A percentile compares a stretch with the other conserved stretches of the same genome.
phyloP scores from a whole-genome alignment of 2,329 filamentous ascomycete genomes.

The Gyromitra esculenta region DNA sequence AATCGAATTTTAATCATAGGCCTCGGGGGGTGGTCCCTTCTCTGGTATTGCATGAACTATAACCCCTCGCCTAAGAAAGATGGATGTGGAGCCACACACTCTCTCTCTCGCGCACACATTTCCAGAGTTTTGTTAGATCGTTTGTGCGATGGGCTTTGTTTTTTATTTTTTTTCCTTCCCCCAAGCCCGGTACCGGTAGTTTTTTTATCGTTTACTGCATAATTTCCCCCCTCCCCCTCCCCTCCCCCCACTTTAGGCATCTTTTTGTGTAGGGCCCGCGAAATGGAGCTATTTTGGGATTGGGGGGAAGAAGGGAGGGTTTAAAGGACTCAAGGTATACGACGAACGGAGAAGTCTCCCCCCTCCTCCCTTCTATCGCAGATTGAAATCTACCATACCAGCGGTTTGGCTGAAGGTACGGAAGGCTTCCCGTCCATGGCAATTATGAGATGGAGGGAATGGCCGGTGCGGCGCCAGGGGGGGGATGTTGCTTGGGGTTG shows the following conservation, averaged over 20 bases:
- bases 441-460: conserved; percentile 18
- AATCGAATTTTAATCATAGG: conserved; percentile 15
- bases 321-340: conserved; percentile 36
- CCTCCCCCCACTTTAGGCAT: conserved; percentile 38
- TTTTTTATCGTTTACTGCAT: conserved; percentile 30
- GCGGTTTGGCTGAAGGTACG: not conserved
- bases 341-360: not conserved
- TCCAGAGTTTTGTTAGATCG: conserved; percentile 37
- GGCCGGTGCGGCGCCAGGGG: no score
- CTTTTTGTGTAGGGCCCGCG: conserved; percentile 17
- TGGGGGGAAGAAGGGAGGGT: not conserved
- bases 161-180: no score
- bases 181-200: conserved; percentile 41
- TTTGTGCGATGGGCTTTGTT: conserved; percentile 21
- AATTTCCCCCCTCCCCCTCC: conserved; percentile 18
- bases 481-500: no score
- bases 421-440: conserved; percentile 19
- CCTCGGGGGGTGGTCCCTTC: conserved; percentile 17
- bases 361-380: conserved; percentile 15
- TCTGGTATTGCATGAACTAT: conserved; percentile 34
- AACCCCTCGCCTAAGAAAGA: conserved; percentile 34
- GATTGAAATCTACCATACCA: conserved; percentile 33
- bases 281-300: conserved; percentile 25
- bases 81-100: conserved; percentile 26
- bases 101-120: not conserved